Evolutionary conservation across 2,329 filamentous ascomycete genomes (phyloP).

Genomic region (Microcyclosporella mali): DNA sequence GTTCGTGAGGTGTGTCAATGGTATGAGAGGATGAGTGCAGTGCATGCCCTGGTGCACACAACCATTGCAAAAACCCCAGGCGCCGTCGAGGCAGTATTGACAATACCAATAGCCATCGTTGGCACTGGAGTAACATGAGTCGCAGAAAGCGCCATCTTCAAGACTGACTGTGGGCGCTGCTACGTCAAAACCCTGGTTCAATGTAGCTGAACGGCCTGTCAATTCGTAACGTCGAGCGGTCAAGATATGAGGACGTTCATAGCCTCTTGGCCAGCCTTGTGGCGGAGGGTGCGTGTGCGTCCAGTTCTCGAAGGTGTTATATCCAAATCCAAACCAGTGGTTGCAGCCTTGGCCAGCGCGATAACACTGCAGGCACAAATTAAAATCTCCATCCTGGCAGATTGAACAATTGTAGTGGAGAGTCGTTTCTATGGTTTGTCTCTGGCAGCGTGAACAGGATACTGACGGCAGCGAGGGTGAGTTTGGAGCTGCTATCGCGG

Average conservation of each 20-base stretch:
- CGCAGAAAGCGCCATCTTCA: slow-evolving; percentile 79
- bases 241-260: slow-evolving; percentile 50
- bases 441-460: slow-evolving; percentile 66
- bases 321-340: slow-evolving; percentile 82
- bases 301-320: too few species aligned
- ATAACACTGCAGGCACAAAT: slow-evolving; percentile 78
- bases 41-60: slow-evolving; percentile 78
- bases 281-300: slow-evolving; percentile 49
- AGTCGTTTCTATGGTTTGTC: slow-evolving; percentile 70
- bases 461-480: slow-evolving; percentile 49
- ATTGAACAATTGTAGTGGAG: slow-evolving; percentile 75
- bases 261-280: slow-evolving; percentile 36
- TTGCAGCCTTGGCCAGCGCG: slow-evolving; percentile 68
- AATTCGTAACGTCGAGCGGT: slow-evolving; percentile 40
- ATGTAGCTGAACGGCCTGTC: neutral
- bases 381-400: slow-evolving; percentile 66
- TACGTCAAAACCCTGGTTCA: too few species aligned
- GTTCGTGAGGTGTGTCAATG: slow-evolving; percentile 55
- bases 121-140: slow-evolving; percentile 63
- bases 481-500: slow-evolving; percentile 41
- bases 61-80: slow-evolving; percentile 87
- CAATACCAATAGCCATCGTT: slow-evolving; percentile 91
- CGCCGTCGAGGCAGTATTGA: slow-evolving; percentile 77
- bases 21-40: slow-evolving; percentile 76
- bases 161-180: slow-evolving; percentile 45